Evolutionary conservation across 2,329 filamentous ascomycete genomes (phyloP), one percentile per base, ranked within the genome.

Genomic region (Botrytis fabae): DNA sequence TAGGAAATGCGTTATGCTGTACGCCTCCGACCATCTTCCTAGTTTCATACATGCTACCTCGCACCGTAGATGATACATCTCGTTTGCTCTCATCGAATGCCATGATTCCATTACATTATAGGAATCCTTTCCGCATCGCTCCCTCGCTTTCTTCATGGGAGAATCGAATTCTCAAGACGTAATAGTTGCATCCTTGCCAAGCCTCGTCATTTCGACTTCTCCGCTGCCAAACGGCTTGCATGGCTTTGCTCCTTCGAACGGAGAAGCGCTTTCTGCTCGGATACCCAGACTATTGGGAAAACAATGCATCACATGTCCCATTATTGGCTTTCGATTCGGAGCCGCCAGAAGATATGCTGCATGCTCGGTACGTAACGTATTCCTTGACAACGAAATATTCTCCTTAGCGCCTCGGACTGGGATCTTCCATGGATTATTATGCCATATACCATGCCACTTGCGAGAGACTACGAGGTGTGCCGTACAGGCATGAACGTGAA

Each of bases 131-230:
- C 40, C 12, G 38, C 38, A 38, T 1, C 6, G 38, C 38, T 38
- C 38, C 7, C 1, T 20, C 2, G n/a, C 18, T 18, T 18, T 57
- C n/a, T 28, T 18, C 35, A 38, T 10, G 32, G 32, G 32, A n/a
- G 14, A 25, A 66, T 40, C 22, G 28, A 59, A 40, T 71, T 35
- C n/a, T 28, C 32, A 69, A 72, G 63, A 72, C 70, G 70, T 72
- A 72, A 72, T 72, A 42, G 54, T 28, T 72, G 28, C 51, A 68
- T 61, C 54, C 54, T 44, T 61, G 70, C 42, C 70, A 72, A 69
- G 70, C n/a, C 42, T 40, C 40, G 38, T 51, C 54, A 69, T 60
- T 32, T 54, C 35, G 7, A n/a, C 54, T 69, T 72, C 63, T 72
- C 70, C 70, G 70, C 70, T 72, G 62, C 18, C 25, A 59, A 61